A percentile compares a stretch with the other conserved stretches of the same genome.
Evolutionary conservation across 371 early-diverging fungal species (phyloP).

Genomic region (Mucor indicus): DNA sequence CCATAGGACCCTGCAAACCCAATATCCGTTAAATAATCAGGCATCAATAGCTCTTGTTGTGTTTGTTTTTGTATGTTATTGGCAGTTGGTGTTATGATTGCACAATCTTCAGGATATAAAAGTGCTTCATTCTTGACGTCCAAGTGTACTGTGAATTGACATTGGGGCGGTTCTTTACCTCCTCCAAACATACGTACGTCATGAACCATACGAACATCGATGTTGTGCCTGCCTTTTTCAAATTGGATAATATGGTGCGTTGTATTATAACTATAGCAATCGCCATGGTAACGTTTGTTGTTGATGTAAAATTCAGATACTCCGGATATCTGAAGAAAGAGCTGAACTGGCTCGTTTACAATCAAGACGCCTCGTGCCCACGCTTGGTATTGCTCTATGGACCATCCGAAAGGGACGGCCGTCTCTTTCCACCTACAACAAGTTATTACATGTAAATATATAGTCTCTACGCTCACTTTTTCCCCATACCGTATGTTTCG

Average conservation of each 20-base stretch:
- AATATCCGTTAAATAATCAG: constrained; percentile 15
- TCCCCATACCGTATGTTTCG: constrained; percentile 26
- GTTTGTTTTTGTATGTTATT: background rate
- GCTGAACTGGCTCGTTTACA: constrained; percentile 8
- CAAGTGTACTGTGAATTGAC: constrained; percentile 25
- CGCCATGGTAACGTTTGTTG: constrained; percentile 35
- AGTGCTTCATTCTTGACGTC: constrained; percentile 1
- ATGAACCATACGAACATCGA: constrained; percentile 56
- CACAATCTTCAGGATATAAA: constrained; percentile 12
- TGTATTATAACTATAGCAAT: constrained; percentile 40
- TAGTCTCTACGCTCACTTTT: background rate
- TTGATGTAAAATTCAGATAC: constrained; percentile 48
- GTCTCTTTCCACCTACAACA: constrained; percentile 65
- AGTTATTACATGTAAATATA: no score
- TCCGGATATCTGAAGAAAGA: constrained; percentile 38
- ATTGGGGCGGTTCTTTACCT: constrained; percentile 47
- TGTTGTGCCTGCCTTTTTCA: constrained; percentile 38
- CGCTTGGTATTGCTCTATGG: constrained; percentile 51
- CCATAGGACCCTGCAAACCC: constrained; percentile 21
- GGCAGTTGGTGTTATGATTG: background rate
- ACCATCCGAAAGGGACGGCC: constrained; percentile 54
- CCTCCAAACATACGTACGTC: constrained; percentile 67
- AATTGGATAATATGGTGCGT: constrained; percentile 38
- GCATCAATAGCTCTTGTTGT: constrained; percentile 12
- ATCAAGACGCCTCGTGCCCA: constrained; percentile 43